Evolutionary conservation across 2,329 filamentous ascomycete genomes (phyloP).

Genomic region (Colletotrichum phormii): DNA sequence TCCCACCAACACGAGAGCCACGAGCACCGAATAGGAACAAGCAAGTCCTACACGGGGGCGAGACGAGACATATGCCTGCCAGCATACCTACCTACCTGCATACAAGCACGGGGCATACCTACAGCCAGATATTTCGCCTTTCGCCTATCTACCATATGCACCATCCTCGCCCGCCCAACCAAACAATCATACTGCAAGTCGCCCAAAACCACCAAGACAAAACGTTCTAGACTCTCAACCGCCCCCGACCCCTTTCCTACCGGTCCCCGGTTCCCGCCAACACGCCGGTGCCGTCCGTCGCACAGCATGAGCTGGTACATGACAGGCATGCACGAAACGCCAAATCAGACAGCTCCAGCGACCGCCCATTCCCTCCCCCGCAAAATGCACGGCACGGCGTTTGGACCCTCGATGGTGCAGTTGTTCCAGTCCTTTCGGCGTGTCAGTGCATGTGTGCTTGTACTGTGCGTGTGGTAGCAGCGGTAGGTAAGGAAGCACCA

Average conservation of each 20-base stretch:
- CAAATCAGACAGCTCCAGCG: not conserved
- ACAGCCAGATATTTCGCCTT: not conserved
- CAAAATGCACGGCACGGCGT: not conserved
- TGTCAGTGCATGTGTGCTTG: not conserved
- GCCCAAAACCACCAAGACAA: not conserved
- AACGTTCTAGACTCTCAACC: not conserved
- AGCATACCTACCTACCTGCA: too few species aligned
- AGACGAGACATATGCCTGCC: not conserved
- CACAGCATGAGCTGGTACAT: not conserved
- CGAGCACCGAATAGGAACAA: not conserved
- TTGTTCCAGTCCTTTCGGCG: not conserved
- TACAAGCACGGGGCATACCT: too few species aligned
- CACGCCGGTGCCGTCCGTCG: not conserved
- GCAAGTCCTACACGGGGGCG: not conserved
- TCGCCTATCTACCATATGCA: not conserved
- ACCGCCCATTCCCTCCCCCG: too few species aligned
- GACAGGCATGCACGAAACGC: not conserved
- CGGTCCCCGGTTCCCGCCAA: not conserved
- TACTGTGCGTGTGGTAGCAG: not conserved
- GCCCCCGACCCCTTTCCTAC: too few species aligned
- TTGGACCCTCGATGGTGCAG: not conserved
- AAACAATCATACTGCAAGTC: not conserved
- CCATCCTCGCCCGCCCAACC: not conserved
- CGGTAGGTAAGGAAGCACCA: not conserved
- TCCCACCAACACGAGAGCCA: not conserved